A percentile compares a stretch with the other conserved stretches of the same genome.
Evolutionary conservation across 805 yeast species (phyloP).

Genomic region (Schwanniomyces yamadae): DNA sequence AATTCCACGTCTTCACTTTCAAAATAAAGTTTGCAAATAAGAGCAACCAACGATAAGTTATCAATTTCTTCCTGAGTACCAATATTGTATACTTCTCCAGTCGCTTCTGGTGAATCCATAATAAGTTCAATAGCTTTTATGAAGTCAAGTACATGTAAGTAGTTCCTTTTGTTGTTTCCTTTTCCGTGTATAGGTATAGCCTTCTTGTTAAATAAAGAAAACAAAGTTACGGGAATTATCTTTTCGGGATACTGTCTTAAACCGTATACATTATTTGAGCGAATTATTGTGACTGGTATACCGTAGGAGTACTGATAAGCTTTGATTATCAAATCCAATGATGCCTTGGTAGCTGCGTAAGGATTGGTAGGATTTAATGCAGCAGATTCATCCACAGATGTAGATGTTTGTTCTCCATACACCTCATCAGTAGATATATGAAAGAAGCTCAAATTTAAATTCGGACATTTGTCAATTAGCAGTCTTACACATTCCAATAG

Average conservation of each 20-base stretch:
- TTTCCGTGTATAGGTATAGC: slow-evolving; percentile 46
- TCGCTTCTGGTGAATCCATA: slow-evolving; percentile 12
- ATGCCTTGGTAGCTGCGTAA: slow-evolving; percentile 56
- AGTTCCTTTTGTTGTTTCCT: slow-evolving; percentile 44
- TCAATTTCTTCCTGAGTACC: slow-evolving; percentile 26
- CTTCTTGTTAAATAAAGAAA: slow-evolving; percentile 20
- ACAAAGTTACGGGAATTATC: slow-evolving; percentile 37
- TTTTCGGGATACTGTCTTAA: slow-evolving; percentile 56
- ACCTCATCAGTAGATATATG: slow-evolving; percentile 63
- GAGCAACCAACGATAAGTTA: slow-evolving; percentile 22
- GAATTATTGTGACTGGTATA: slow-evolving; percentile 40
- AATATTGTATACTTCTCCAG: slow-evolving; percentile 21
- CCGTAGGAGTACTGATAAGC: slow-evolving; percentile 45
- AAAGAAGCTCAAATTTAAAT: slow-evolving; percentile 22
- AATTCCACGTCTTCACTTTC: slow-evolving; percentile 3
- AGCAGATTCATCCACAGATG: slow-evolving; percentile 31
- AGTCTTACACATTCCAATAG: slow-evolving; percentile 42
- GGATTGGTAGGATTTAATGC: slow-evolving; percentile 53
- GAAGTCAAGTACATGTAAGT: slow-evolving; percentile 45
- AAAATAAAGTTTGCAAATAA: slow-evolving; percentile 17
- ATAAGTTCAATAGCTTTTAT: slow-evolving; percentile 36
- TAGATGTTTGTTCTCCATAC: slow-evolving; percentile 44
- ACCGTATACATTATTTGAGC: slow-evolving; percentile 56
- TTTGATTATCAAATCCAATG: slow-evolving; percentile 47
- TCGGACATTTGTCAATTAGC: slow-evolving; percentile 2